Evolutionary conservation across 352 stramenopile genomes (phyloP).

Genomic region (Globisporangium ultimum): DNA sequence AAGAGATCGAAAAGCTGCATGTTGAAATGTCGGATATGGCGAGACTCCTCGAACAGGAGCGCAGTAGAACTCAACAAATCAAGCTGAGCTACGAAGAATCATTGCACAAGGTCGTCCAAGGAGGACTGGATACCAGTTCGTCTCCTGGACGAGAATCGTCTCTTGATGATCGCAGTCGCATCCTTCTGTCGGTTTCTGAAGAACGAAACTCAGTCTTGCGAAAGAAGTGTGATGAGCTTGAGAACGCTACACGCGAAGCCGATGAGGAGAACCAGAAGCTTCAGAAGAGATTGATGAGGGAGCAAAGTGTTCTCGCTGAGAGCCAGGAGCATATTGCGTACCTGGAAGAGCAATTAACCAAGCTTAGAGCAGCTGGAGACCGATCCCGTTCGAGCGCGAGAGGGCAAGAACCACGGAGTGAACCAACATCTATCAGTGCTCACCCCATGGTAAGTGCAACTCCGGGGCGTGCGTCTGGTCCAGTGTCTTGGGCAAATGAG

Average conservation of each 20-base stretch:
- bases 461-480: constrained; percentile 17
- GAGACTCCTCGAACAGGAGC: constrained; percentile 62
- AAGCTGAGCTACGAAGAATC: constrained; percentile 85
- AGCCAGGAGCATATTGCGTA: constrained; percentile 61
- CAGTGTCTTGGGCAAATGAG: constrained; percentile 68
- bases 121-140: constrained; percentile 23
- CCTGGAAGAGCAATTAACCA: constrained; percentile 57
- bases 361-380: constrained; percentile 17
- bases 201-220: constrained; percentile 65
- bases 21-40: constrained; percentile 67
- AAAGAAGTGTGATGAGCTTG: constrained; percentile 77
- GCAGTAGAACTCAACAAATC: constrained; percentile 69
- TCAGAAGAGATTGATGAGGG: constrained; percentile 30
- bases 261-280: constrained; percentile 54
- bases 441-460: neutral
- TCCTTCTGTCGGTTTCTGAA: constrained; percentile 75
- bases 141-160: constrained; percentile 6
- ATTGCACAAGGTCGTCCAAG: constrained; percentile 66
- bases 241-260: constrained; percentile 31
- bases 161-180: constrained; percentile 54
- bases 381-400: constrained; percentile 2
- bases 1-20: constrained; percentile 70
- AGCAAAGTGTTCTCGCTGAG: constrained; percentile 7
- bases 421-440: neutral
- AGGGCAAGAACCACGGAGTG: neutral